Conservation (phyloP, 208 protist genomes). For the Lotmaria passim region DNA sequence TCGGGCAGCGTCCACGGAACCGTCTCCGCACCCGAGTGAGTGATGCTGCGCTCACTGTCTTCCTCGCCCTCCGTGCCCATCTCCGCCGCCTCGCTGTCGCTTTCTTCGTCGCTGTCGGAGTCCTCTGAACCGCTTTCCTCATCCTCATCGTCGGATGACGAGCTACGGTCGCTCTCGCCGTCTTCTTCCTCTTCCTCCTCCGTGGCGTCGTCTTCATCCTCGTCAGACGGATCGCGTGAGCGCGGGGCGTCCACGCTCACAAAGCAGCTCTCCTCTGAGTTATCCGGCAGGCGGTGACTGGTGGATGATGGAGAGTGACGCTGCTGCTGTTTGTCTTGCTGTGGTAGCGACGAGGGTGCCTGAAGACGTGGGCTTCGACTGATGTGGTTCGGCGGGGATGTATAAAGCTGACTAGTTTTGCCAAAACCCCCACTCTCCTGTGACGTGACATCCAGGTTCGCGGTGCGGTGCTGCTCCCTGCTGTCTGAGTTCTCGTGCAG, state of each 20-base stretch:
- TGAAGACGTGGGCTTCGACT: no score
- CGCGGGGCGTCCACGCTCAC: background rate
- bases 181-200: background rate
- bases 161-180: background rate
- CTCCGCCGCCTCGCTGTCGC: background rate
- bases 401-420: constrained; percentile 8
- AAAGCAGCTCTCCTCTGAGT: background rate
- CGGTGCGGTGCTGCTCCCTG: background rate
- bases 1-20: constrained; percentile 1
- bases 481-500: constrained; percentile 6
- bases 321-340: no score
- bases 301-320: background rate
- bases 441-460: background rate
- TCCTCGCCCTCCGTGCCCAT: background rate
- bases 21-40: constrained; percentile 8
- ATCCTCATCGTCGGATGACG: background rate
- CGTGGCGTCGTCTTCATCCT: background rate
- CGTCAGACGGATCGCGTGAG: background rate
- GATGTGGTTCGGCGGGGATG: no score
- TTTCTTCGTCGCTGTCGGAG: background rate
- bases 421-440: constrained; percentile 3
- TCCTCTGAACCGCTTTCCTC: background rate
- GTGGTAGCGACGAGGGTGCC: no score
- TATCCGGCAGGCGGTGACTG: background rate
- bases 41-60: background rate